Conservation (phyloP, 768 basidiomycete genomes). For the Dioszegia crocea region DNA sequence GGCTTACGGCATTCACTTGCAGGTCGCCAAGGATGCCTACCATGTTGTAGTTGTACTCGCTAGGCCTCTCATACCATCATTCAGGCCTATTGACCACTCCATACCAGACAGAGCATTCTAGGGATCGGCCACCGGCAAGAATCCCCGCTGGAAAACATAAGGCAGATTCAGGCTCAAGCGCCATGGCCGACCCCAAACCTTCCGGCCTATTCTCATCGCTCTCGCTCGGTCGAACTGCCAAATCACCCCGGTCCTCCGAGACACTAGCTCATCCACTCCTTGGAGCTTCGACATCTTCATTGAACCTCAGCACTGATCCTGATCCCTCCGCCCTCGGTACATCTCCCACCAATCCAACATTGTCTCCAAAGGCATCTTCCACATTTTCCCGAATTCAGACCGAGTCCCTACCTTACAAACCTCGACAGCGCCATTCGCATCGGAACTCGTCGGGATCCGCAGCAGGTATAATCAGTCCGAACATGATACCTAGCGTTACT, state of each 20-base stretch:
- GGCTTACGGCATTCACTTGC: no score
- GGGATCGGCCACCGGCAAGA: no score
- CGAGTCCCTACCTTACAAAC: slow-evolving; percentile 39
- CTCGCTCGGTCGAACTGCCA: slow-evolving; percentile 25
- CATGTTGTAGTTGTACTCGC: no score
- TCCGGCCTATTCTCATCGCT: slow-evolving; percentile 38
- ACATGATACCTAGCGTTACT: slow-evolving; percentile 1
- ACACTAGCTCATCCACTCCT: slow-evolving; percentile 40
- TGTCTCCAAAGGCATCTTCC: slow-evolving; percentile 1
- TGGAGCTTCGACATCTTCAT: slow-evolving; percentile 30
- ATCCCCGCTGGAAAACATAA: no score
- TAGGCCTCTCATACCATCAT: no score
- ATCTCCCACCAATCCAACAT: neutral
- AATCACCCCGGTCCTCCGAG: slow-evolving; percentile 20
- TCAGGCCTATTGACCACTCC: no score
- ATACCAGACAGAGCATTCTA: no score
- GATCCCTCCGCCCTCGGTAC: neutral
- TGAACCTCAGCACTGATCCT: slow-evolving; percentile 19
- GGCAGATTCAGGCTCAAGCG: no score
- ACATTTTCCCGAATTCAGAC: neutral
- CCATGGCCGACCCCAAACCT: slow-evolving; percentile 3
- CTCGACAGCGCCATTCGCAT: slow-evolving; percentile 35
- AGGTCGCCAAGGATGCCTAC: no score
- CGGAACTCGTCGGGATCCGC: slow-evolving; percentile 21
- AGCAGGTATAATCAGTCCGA: slow-evolving; percentile 8